Percentiles rank a stretch among this genome's conserved stretches.
Conservation (phyloP, 2,329 filamentous ascomycete genomes). For the Penicillium hesseltinei region DNA sequence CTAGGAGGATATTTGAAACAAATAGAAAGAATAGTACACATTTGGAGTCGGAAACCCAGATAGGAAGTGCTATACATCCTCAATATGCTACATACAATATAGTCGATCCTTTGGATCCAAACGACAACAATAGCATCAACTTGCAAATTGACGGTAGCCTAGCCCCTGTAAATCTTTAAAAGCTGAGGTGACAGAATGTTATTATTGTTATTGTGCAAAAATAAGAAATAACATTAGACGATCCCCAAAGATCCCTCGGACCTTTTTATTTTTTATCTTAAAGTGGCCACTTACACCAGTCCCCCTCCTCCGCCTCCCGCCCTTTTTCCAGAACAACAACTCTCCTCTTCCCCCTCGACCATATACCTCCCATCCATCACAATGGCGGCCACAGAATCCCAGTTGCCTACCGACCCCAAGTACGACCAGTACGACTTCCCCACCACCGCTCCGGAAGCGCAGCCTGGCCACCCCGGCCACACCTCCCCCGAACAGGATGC, state of each 20-base stretch:
- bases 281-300: conserved; percentile 26
- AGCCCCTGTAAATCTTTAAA: not conserved
- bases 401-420: conserved; percentile 68
- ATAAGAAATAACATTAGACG: not conserved
- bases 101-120: not conserved
- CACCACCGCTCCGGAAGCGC: conserved; percentile 66
- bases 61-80: not conserved
- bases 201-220: not conserved
- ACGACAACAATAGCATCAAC: not conserved
- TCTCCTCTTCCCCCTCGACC: conserved; percentile 6
- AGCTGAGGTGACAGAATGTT: no score
- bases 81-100: not conserved
- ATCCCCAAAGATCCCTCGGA: not conserved
- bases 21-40: not conserved
- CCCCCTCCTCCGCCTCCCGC: conserved; percentile 21
- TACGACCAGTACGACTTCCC: conserved; percentile 97
- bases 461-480: conserved; percentile 81
- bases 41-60: not conserved
- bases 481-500: conserved; percentile 85
- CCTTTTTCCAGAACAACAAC: conserved; percentile 14
- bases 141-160: not conserved
- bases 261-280: not conserved
- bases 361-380: conserved; percentile 19
- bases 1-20: not conserved
- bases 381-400: conserved; percentile 35